A percentile compares a stretch with the other conserved stretches of the same genome.
These are phyloP conservation scores for Zizania palustris DNA, from an alignment of 202 grass and related monocot species.

Conservation along the genomic window DNA sequence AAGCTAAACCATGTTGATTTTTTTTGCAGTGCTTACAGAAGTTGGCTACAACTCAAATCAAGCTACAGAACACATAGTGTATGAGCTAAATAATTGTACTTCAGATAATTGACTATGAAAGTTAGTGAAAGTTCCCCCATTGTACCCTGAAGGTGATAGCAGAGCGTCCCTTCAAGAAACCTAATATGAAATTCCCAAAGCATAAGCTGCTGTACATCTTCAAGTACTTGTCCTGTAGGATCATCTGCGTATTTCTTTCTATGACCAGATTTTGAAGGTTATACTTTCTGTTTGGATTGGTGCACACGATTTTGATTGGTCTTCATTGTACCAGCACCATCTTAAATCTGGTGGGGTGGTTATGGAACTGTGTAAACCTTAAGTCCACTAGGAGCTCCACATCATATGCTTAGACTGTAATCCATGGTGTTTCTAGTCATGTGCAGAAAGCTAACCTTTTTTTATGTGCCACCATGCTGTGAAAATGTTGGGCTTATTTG, in stretches of 20 bases:
- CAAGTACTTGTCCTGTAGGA: constrained; percentile 24
- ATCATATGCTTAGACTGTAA: background rate
- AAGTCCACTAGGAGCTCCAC: background rate
- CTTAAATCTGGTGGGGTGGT: background rate
- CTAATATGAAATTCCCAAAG: background rate
- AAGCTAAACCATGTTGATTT: constrained; percentile 22
- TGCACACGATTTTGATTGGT: constrained; percentile 3
- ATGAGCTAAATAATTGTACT: background rate
- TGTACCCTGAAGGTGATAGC: background rate
- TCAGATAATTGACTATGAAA: constrained; percentile 14
- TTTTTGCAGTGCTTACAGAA: constrained; percentile 4
- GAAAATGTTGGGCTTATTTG: constrained; percentile 14
- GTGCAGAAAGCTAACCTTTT: background rate
- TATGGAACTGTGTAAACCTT: constrained; percentile 10
- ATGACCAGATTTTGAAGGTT: background rate
- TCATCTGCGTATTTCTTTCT: constrained; percentile 8
- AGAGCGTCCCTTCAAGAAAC: constrained; percentile 5
- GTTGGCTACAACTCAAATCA: constrained; percentile 6
- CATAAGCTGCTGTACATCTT: constrained; percentile 2
- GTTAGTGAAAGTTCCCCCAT: constrained; percentile 24
- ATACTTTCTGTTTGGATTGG: background rate
- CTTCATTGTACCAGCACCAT: background rate
- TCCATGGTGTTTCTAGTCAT: constrained; percentile 1
- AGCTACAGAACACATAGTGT: constrained; percentile 26
- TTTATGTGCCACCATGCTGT: background rate